phyloP scores from a whole-genome alignment of 345 rosid genomes.

The Acer campestre region DNA sequence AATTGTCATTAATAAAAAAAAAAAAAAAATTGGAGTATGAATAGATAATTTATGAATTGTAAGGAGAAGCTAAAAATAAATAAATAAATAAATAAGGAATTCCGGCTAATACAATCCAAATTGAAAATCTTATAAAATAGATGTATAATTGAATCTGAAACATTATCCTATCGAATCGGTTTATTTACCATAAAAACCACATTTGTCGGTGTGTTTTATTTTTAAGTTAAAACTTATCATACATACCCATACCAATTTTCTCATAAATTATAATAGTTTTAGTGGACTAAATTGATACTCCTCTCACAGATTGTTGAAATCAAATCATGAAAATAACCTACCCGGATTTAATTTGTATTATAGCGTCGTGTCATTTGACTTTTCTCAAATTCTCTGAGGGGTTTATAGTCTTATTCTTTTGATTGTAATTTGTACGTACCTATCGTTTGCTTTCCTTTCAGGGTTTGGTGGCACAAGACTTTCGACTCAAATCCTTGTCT shows the following conservation, averaged over 20 bases:
- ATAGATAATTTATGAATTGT: too few relatives aligned
- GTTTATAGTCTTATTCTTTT: neutral
- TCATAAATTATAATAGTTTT: neutral
- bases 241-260: neutral
- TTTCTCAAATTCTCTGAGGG: neutral
- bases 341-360: neutral
- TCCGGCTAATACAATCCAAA: too few relatives aligned
- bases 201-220: too few relatives aligned
- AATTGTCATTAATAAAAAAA: too few relatives aligned
- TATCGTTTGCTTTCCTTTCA: neutral
- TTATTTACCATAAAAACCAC: too few relatives aligned
- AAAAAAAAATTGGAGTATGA: too few relatives aligned
- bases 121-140: too few relatives aligned
- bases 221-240: neutral
- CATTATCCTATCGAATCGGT: too few relatives aligned
- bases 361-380: neutral
- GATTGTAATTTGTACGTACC: neutral
- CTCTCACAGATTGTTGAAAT: too few relatives aligned
- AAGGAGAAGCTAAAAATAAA: too few relatives aligned
- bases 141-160: too few relatives aligned
- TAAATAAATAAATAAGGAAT: too few relatives aligned
- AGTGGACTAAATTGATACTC: neutral
- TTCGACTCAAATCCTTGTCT: neutral
- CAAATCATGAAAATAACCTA: neutral
- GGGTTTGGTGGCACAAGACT: neutral